Evolutionary conservation across 495 filamentous ascomycete species (phyloP), one percentile per base, ranked within the genome.

Genomic region (Xylaria telfairii): DNA sequence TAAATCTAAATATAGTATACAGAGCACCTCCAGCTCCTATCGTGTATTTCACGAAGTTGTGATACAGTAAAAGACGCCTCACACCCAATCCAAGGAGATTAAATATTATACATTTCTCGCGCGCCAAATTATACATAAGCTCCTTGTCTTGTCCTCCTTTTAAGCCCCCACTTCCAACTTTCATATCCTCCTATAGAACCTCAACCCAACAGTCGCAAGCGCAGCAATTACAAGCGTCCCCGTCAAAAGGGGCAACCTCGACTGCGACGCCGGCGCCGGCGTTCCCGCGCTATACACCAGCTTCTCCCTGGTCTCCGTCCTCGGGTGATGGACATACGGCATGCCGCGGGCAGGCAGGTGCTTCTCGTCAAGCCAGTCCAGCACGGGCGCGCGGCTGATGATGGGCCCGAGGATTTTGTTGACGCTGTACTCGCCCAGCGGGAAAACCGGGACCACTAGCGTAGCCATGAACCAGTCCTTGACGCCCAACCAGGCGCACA

Each of bases 301-400:
- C 12, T 41, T 10, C 54, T 46, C 34, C 26, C 34, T 68, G 39
- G 26, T 49, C 53, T 19, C 37, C 32, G 2, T 10, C 15, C 6
- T n/a, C 3, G 53, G 53, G 26, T 60, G 66, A 28, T 60, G 42
- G 42, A 44, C 30, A 17, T 68, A 68, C 34, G 66, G 66, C 24
- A 34, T 26, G 6, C 24, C 42, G 8, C 66, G 17, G 4, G 39
- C 66, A 7, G 53, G 66, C 53, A 68, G 13, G 17, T 24, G 26
- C 34, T 44, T 74, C 65, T 77, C 75, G 13, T 75, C 65, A 7
- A 75, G 37, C 73, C 75, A 77, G 15, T 77, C 73, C 3, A 77
- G 62, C 24, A 77, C 60, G 0, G 75, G 75, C 10, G 68, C 37
- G n/a, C 71, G 66, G n/a, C 66, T 47, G 26, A 75, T 68, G 67